Evolutionary conservation across 352 stramenopile species (phyloP), one percentile per base, ranked within the genome.

Genomic region (Phytophthora tentaculata): DNA sequence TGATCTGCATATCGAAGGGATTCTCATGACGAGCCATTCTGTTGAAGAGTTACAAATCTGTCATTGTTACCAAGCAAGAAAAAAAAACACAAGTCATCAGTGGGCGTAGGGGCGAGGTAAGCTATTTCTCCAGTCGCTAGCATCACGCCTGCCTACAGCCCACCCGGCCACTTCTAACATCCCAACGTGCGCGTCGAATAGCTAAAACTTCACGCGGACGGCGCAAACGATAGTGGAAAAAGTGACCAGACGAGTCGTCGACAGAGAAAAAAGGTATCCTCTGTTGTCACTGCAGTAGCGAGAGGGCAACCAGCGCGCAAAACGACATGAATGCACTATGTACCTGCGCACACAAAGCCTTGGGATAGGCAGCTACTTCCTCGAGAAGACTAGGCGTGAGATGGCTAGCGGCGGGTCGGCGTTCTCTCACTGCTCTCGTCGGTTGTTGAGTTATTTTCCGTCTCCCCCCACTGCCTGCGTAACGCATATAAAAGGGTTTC

Each of bases 1-100:
- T 99, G 73, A 99, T 98, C 83, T 99, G 96, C 92, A 99, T 98
- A 73, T 98, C 96, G 69, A 98, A 98, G 14, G 88, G 90, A 72
- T 96, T 96, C 37, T 97, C 89, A 79, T 97, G 87, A 64, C 87
- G 87, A 61, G 91, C 90, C 91, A 97, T 97, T 44, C 20, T 66
- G 48, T 41, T 74, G 56, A 64, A 69, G 47, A 63, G 45, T 56
- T 64, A 61, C 45, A 61, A 70, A 57, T 79, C 61, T 62, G 37
- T 45, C 35, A 10, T 29, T 16, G 19, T 14, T 10, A 69, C 20
- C 43, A 56, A 52, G 39, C 41, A 77, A 19, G 58, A 37, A 61
- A 61, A 44, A 24, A 62, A 17, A 57, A 50, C 32, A 35, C n/a
- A n/a, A 5, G 5, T 7, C 20, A 24, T 5, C 41, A 62, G 53